Conservation (phyloP, 495 filamentous ascomycete species). For the Lophiostoma macrostomum region DNA sequence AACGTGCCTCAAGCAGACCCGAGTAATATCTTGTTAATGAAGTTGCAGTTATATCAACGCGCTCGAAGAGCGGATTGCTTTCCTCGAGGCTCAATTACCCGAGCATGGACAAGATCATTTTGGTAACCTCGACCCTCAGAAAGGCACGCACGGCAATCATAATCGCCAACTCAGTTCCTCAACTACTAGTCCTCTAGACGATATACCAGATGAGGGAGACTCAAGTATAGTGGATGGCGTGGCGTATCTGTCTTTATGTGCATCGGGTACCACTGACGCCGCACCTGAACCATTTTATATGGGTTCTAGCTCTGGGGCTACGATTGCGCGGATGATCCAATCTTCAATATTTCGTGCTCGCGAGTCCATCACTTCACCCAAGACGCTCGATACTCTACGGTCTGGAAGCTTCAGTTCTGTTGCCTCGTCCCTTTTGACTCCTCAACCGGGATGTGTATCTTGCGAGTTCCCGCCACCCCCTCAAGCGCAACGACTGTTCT, state of each 20-base stretch:
- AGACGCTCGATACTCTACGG: conserved; percentile 6
- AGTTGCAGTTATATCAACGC: conserved; percentile 19
- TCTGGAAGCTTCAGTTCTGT: conserved; percentile 16
- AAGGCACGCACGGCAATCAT: conserved; percentile 1
- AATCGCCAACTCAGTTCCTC: neutral
- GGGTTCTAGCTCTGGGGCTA: conserved; percentile 21
- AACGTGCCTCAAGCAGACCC: neutral
- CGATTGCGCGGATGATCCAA: conserved; percentile 22
- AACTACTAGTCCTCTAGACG: neutral
- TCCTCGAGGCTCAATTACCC: conserved; percentile 19
- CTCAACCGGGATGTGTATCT: neutral
- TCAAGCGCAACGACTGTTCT: conserved; percentile 10
- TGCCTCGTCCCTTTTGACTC: neutral
- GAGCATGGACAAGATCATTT: conserved; percentile 24
- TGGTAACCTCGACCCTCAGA: neutral
- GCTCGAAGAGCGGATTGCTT: conserved; percentile 25
- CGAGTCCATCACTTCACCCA: neutral
- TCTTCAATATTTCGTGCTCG: conserved; percentile 7
- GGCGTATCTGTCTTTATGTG: conserved; percentile 20
- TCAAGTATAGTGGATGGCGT: conserved; percentile 19
- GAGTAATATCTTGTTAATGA: conserved; percentile 5
- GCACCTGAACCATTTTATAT: conserved; percentile 21
- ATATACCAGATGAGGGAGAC: conserved; percentile 6
- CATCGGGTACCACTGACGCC: conserved; percentile 22
- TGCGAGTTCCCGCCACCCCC: conserved; percentile 7